Evolutionary conservation across 305 asterid species (phyloP), one percentile per base, ranked within the genome.

Genomic region (Solanum hybrid): DNA sequence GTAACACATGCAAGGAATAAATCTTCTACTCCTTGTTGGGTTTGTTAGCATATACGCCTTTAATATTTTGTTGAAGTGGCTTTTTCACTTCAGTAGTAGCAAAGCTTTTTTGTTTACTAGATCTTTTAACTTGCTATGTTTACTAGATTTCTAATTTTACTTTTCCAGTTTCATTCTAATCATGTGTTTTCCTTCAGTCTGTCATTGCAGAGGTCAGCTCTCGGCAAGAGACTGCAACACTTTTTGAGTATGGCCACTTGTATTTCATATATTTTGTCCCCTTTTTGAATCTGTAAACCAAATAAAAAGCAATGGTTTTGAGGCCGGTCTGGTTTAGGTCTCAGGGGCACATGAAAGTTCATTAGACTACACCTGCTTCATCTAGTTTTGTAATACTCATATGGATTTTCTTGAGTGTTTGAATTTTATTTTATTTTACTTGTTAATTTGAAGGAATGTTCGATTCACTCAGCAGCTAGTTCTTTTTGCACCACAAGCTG

Each of bases 401-500:
- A 35, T 36, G 31, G 75, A 51, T 15, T 64, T 38, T 51, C 34
- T 31, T 31, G 34, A 31, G 34, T 31, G 34, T 78, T 90, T 31
- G 13, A 4, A 36, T 64, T 38, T 56, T 66, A 27, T 27, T 26
- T 27, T 66, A 64, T 10, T 90, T 90, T 88, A 36, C 92, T 90
- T 88, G 27, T 90, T 51, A 75, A 89, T 88, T 91, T 93, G 89
- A 78, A 98, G 99, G 97, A 96, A 96, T 87, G 98, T 96, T 87
- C 98, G 97, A 88, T 98, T 98, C 90, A 96, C 98, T 10, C 99
- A 98, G 90, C 99, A 98, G 91, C 98, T 98, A 90, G 99, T 96
- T 91, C 95, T 98, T 90, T 98, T 98, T 94, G 99, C 99, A 71
- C 99, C 98, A 22, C 99, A 95, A 90, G 99, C 99, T 75, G 99